Base-by-base conservation (phyloP, 495 filamentous ascomycete species). In the Hyaloscypha bicolor region DNA sequence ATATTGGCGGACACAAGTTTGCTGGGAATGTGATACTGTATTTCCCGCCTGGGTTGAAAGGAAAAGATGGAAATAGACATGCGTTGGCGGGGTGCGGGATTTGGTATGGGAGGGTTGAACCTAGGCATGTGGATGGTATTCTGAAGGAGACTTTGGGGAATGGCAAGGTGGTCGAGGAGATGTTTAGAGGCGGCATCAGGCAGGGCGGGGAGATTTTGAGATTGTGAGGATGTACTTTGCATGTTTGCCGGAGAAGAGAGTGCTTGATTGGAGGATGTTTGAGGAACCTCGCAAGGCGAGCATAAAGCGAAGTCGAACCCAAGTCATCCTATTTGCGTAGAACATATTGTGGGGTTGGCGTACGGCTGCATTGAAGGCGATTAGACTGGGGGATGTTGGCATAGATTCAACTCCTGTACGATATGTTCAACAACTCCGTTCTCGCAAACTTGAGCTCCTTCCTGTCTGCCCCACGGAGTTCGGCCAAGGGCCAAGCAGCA, bases 11-110 rank as follows among this genome's bases (percentile, higher is more conserved):
- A 1, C 94, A 97, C 71, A 95, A 95, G 69, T 97, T 90, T 73
- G 94, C 94, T 0, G 94, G 94, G 4, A 98, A 98, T 79, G 88
- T 97, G 16, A 93, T 97, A 58, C 78, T 97, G 1, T 98, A 97
- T 75, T 78, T 97, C 4, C 94, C 94, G 4, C 89, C 88, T 4
- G 65, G 67, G 0, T 60, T 80, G 51, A 80, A 75, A 69, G 78
- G 73, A 8, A 63, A 33, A 30, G 73, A 71, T 8, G 80, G 78
- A 1, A 67, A 76, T 60, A 55, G 51, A n/a, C 82, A 87, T 76
- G 82, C 87, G 22, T 77, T 96, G 65, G 90, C 88, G 1, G 94
- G 94, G 1, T 87, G 86, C 72, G 94, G 94, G 0, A 88, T 97
- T 37, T 97, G 94, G 94, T 98, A 97, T 79, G 94, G 93, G 1